Conservation (phyloP, 768 basidiomycete genomes). For the Rhodotorula taiwanensis region DNA sequence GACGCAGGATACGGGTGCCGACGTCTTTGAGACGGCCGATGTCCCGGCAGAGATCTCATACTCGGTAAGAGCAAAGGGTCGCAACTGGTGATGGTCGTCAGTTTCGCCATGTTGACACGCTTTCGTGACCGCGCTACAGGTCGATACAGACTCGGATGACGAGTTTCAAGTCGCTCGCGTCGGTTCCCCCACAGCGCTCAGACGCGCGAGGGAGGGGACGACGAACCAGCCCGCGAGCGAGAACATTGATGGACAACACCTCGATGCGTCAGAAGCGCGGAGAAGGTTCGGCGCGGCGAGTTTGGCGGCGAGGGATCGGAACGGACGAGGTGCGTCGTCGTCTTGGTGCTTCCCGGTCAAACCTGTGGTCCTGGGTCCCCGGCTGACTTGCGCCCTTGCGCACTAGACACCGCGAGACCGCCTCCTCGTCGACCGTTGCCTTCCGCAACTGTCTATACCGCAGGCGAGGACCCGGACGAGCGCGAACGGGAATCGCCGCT, state of each 20-base stretch:
- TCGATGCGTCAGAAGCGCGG: slow-evolving; percentile 25
- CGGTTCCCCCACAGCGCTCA: slow-evolving; percentile 2
- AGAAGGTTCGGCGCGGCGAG: slow-evolving; percentile 21
- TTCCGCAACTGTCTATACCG: slow-evolving; percentile 45
- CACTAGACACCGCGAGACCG: not conserved
- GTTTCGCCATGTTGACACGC: not conserved
- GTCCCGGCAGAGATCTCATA: slow-evolving; percentile 51
- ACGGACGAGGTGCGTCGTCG: slow-evolving; percentile 5
- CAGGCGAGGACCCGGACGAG: slow-evolving; percentile 33
- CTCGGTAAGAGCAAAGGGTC: slow-evolving; percentile 5
- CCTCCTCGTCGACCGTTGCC: slow-evolving; percentile 12
- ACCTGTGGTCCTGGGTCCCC: no score
- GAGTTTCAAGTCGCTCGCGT: slow-evolving; percentile 27
- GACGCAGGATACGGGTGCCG: slow-evolving; percentile 79
- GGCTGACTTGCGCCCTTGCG: no score
- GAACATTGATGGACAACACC: slow-evolving; percentile 13
- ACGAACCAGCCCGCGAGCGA: not conserved
- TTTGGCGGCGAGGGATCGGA: not conserved
- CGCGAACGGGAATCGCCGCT: slow-evolving; percentile 44
- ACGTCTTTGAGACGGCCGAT: slow-evolving; percentile 88
- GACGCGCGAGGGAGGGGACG: not conserved
- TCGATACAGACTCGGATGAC: slow-evolving; percentile 38
- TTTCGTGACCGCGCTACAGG: slow-evolving; percentile 1
- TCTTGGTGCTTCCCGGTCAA: no score
- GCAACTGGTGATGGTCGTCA: not conserved